Percentiles rank a stretch among this genome's conserved stretches.
Evolutionary conservation across 345 rosid genomes (phyloP).

Genomic region (Arabis alpina): DNA sequence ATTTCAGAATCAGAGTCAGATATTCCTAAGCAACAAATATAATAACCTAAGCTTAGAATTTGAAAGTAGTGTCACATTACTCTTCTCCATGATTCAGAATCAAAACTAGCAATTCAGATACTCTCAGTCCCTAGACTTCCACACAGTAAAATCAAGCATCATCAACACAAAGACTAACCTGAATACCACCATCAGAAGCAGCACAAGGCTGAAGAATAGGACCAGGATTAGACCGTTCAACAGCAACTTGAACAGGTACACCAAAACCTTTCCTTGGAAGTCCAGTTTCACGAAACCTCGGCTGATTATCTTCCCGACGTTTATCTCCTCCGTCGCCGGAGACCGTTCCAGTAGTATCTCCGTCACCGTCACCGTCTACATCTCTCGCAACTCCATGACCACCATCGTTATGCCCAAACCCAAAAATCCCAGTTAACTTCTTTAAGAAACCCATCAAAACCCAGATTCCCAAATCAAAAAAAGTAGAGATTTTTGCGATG

Average conservation of each 20-base stretch:
- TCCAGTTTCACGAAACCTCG: conserved; percentile 62
- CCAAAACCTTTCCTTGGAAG: conserved; percentile 80
- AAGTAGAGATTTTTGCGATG: too few species aligned
- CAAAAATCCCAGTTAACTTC: conserved; percentile 83
- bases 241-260: conserved; percentile 79
- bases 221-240: conserved; percentile 67
- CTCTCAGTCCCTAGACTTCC: neutral
- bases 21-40: neutral
- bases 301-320: conserved; percentile 39
- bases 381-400: conserved; percentile 47
- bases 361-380: conserved; percentile 46
- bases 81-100: too few species aligned
- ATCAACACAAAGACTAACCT: too few species aligned
- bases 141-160: neutral
- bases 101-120: too few species aligned
- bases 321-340: too few species aligned
- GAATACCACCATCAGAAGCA: conserved; percentile 88
- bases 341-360: conserved; percentile 16
- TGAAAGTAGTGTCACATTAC: too few species aligned
- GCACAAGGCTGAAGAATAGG: conserved; percentile 69
- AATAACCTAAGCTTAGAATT: too few species aligned
- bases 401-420: conserved; percentile 68
- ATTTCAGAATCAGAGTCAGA: neutral
- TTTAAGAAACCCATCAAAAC: conserved; percentile 72
- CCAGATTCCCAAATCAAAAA: neutral